A percentile compares a stretch with the other conserved stretches of the same genome.
phyloP scores from a whole-genome alignment of 805 yeast species.

The Ogataea polymorpha region DNA sequence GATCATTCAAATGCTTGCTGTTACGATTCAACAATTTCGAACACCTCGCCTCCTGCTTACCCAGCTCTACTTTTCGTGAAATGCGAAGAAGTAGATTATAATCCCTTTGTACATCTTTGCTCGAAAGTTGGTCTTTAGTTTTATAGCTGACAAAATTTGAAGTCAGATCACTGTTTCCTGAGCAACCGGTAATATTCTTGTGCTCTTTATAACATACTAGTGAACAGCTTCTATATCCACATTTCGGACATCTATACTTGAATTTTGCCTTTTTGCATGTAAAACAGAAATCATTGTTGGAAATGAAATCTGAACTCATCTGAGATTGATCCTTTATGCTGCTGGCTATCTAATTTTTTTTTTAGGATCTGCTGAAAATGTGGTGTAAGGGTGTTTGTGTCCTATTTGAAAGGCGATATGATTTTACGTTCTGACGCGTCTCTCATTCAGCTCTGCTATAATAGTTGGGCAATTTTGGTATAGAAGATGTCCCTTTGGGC shows the following conservation, averaged over 20 bases:
- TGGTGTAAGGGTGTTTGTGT: no score
- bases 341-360: no score
- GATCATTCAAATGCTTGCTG: background rate
- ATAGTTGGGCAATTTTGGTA: no score
- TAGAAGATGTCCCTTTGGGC: slow-evolving; percentile 88
- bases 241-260: slow-evolving; percentile 82
- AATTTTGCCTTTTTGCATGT: slow-evolving; percentile 41
- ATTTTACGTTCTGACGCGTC: background rate
- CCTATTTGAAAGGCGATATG: no score
- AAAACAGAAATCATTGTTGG: slow-evolving; percentile 32
- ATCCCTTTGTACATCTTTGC: slow-evolving; percentile 68
- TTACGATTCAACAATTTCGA: background rate
- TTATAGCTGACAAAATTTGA: slow-evolving; percentile 49
- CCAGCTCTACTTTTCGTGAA: slow-evolving; percentile 58
- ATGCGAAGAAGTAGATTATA: slow-evolving; percentile 67
- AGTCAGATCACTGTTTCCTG: slow-evolving; percentile 54
- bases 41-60: slow-evolving; percentile 47
- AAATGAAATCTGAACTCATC: no score
- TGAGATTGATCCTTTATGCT: no score
- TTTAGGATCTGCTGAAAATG: no score
- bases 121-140: slow-evolving; percentile 43
- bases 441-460: background rate
- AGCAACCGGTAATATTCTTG: slow-evolving; percentile 58
- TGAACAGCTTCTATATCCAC: slow-evolving; percentile 65
- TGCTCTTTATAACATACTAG: slow-evolving; percentile 69